phyloP scores from a whole-genome alignment of 2,329 filamentous ascomycete species.

The Chrysoporthe cubensis region DNA sequence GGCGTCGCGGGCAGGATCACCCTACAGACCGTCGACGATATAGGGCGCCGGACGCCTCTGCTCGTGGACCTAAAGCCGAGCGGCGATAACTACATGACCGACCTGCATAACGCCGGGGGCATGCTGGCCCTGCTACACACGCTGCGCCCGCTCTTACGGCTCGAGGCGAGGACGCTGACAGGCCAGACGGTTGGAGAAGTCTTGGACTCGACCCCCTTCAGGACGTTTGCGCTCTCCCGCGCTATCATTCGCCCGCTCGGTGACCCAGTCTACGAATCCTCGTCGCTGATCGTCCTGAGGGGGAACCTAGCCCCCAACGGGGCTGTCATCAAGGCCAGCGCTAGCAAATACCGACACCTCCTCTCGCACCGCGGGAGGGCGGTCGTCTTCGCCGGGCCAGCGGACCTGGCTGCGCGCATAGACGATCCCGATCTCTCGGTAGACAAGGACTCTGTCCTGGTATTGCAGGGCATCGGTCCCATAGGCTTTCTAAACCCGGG shows the following conservation, averaged over 20 bases:
- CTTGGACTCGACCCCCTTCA: slow-evolving; percentile 69
- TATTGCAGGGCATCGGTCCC: slow-evolving; percentile 87
- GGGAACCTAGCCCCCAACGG: slow-evolving; percentile 85
- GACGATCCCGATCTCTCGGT: slow-evolving; percentile 66
- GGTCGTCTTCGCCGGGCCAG: slow-evolving; percentile 74
- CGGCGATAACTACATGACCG: slow-evolving; percentile 86
- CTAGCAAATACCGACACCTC: slow-evolving; percentile 71
- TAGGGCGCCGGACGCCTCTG: slow-evolving; percentile 77
- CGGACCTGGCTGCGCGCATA: slow-evolving; percentile 71
- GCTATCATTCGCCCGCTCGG: slow-evolving; percentile 67
- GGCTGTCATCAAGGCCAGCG: slow-evolving; percentile 89
- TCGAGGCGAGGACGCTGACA: slow-evolving; percentile 79
- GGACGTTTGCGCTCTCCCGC: slow-evolving; percentile 45
- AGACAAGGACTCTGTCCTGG: slow-evolving; percentile 62
- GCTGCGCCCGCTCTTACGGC: slow-evolving; percentile 75
- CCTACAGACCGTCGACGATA: slow-evolving; percentile 77
- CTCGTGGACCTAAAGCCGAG: slow-evolving; percentile 85
- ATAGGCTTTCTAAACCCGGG: slow-evolving; percentile 76
- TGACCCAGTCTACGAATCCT: slow-evolving; percentile 69
- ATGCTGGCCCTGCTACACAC: slow-evolving; percentile 81
- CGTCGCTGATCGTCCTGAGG: slow-evolving; percentile 79
- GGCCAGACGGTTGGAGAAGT: slow-evolving; percentile 83
- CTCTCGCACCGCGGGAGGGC: slow-evolving; percentile 51
- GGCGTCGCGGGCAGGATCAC: slow-evolving; percentile 66
- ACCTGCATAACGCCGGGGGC: slow-evolving; percentile 87